Evolutionary conservation across 148 eudicot genomes (phyloP).

Genomic region (Suaeda aralocaspica): DNA sequence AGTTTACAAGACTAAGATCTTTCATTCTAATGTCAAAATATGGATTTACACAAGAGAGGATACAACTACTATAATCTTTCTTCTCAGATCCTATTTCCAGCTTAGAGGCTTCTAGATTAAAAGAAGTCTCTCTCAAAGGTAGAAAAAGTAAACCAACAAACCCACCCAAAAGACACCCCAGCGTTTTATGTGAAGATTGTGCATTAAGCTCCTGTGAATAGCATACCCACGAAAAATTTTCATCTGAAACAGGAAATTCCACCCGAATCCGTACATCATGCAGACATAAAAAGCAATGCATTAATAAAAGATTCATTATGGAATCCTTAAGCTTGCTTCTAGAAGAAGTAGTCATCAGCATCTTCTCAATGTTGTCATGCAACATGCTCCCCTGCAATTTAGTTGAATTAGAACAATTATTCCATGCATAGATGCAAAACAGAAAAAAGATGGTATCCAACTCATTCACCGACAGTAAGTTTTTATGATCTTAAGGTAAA

Average conservation of each 20-base stretch:
- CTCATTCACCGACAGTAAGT: no score
- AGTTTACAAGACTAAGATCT: slow-evolving; percentile 47
- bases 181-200: slow-evolving; percentile 28
- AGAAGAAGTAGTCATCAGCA: slow-evolving; percentile 29
- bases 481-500: no score
- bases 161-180: slow-evolving; percentile 44
- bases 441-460: no score
- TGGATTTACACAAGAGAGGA: slow-evolving; percentile 45
- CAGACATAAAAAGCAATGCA: slow-evolving; percentile 49
- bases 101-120: slow-evolving; percentile 39
- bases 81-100: slow-evolving; percentile 48
- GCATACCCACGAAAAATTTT: slow-evolving; percentile 31
- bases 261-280: slow-evolving; percentile 47
- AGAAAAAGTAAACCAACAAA: slow-evolving; percentile 43
- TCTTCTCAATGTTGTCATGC: slow-evolving; percentile 56
- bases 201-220: slow-evolving; percentile 41
- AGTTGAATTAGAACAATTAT: slow-evolving; percentile 11
- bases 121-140: slow-evolving; percentile 42
- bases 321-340: slow-evolving; percentile 38
- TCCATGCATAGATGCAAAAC: not conserved
- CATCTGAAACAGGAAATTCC: slow-evolving; percentile 46
- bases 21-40: slow-evolving; percentile 37
- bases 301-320: slow-evolving; percentile 38
- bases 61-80: slow-evolving; percentile 34
- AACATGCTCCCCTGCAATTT: slow-evolving; percentile 68